Percentiles rank a stretch among this genome's conserved stretches.
Conservation (phyloP, 2,329 filamentous ascomycete species). For the Leptodontidium sp. region DNA sequence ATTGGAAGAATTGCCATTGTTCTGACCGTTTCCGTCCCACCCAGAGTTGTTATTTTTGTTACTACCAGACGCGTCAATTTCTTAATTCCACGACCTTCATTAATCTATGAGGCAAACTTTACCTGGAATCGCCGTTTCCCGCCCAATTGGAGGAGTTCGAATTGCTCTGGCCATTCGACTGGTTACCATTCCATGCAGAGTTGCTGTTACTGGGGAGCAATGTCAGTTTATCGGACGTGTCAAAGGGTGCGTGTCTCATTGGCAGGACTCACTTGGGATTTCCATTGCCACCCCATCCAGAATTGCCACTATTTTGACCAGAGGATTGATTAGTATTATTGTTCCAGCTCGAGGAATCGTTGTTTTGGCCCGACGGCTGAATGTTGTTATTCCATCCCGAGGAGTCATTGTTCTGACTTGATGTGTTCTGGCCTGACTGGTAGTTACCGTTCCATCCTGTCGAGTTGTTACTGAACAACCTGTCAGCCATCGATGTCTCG, state of each 20-base stretch:
- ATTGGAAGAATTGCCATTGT: neutral
- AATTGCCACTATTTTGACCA: slow-evolving; percentile 16
- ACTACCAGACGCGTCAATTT: too few relatives aligned
- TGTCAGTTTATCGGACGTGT: neutral
- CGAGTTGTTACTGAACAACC: slow-evolving; percentile 2
- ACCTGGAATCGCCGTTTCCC: neutral
- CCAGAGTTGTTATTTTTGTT: neutral
- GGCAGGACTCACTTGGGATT: slow-evolving; percentile 5
- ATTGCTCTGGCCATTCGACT: neutral
- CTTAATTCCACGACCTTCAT: too few relatives aligned
- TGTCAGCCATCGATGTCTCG: neutral
- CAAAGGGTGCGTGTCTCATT: too few relatives aligned
- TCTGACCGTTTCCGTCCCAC: neutral
- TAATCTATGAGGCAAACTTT: too few relatives aligned
- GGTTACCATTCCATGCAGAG: neutral
- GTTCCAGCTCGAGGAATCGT: slow-evolving; percentile 16
- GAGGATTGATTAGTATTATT: slow-evolving; percentile 17
- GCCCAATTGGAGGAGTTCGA: neutral
- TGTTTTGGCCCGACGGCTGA: slow-evolving; percentile 4
- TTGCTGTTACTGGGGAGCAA: neutral
- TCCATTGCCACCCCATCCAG: slow-evolving; percentile 7
- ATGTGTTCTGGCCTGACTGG: slow-evolving; percentile 16
- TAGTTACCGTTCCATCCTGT: slow-evolving; percentile 21
- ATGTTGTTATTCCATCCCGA: slow-evolving; percentile 5
- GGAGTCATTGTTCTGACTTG: slow-evolving; percentile 15